Evolutionary conservation across 306 rosid genomes (phyloP), one percentile per base, ranked within the genome.

Genomic region (Prosopis cineraria): DNA sequence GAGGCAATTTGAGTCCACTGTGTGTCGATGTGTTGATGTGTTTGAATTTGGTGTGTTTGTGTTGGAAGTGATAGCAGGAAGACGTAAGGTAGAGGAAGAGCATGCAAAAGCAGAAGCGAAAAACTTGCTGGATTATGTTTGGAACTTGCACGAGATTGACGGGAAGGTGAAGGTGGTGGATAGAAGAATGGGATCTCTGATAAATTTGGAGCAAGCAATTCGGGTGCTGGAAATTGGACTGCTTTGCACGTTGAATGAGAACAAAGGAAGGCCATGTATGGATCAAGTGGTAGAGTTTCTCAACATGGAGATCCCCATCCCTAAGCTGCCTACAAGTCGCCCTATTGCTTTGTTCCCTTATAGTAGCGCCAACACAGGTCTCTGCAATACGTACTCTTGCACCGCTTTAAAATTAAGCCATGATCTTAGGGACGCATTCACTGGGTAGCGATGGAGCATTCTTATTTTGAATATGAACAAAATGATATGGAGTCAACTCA

Each of bases 41-140:
- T 92, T 92, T 25, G 97, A 91, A 58, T 91, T 91, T 14, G 94
- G 97, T 3, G 82, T 90, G 40, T 81, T 91, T 58, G 89, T 88
- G 79, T 73, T 92, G 87, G 97, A 92, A 85, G 91, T 92, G 59
- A 82, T 92, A 47, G 85, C 88, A n/a, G 97, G 94, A 78, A 88
- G 92, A 69, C 67, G 24, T 70, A 77, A 91, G 73, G 31, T 72
- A 24, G 91, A 88, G 78, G 16, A 27, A 2, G 82, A 70, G 24
- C 72, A 75, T 27, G 75, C n/a, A n/a, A 82, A 73, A 20, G 24
- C 77, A 55, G 88, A 81, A 75, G 86, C 82, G 84, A 88, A 50
- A 78, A 89, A 85, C 60, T 71, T 92, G 71, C 48, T 92, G 86
- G 91, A 88, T 37, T 88, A 68, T 72, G 93, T 91, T 14, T 92